Percentiles rank a stretch among this genome's conserved stretches.
These are phyloP conservation scores for Pueraria montana DNA, from an alignment of 306 rosid genomes.

Conservation along the genomic window DNA sequence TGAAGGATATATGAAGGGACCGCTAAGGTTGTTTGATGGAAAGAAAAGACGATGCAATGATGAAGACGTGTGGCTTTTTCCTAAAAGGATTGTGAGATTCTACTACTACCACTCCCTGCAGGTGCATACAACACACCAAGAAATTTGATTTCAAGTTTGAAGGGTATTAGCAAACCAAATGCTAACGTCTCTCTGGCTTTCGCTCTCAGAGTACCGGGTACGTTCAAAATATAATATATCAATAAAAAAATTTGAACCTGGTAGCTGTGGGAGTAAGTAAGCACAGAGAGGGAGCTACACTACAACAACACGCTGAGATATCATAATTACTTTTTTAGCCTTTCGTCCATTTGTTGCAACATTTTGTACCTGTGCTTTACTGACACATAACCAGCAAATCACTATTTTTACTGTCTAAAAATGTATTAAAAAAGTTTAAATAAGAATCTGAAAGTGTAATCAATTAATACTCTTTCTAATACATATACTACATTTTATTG, in stretches of 20 bases:
- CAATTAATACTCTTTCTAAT: too few species aligned
- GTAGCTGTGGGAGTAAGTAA: slow-evolving; percentile 19
- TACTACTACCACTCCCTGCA: background rate
- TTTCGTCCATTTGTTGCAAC: background rate
- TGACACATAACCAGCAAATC: too few species aligned
- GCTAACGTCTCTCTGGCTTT: slow-evolving; percentile 80
- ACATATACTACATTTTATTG: too few species aligned
- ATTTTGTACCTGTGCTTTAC: too few species aligned
- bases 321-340: slow-evolving; percentile 33
- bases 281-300: background rate
- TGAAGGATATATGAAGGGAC: slow-evolving; percentile 45
- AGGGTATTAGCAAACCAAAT: slow-evolving; percentile 50
- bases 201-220: slow-evolving; percentile 47
- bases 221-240: slow-evolving; percentile 58
- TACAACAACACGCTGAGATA: background rate
- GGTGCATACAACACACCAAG: background rate
- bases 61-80: slow-evolving; percentile 41
- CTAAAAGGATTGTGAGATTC: slow-evolving; percentile 34
- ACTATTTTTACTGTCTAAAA: too few species aligned
- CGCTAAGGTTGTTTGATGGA: slow-evolving; percentile 43
- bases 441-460: too few species aligned
- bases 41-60: slow-evolving; percentile 37
- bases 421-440: too few species aligned
- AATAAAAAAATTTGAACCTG: slow-evolving; percentile 51
- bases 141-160: slow-evolving; percentile 62